These are phyloP conservation scores for Pichia sp. DNA, from an alignment of 1,139 yeast species.

Conservation along the genomic window DNA sequence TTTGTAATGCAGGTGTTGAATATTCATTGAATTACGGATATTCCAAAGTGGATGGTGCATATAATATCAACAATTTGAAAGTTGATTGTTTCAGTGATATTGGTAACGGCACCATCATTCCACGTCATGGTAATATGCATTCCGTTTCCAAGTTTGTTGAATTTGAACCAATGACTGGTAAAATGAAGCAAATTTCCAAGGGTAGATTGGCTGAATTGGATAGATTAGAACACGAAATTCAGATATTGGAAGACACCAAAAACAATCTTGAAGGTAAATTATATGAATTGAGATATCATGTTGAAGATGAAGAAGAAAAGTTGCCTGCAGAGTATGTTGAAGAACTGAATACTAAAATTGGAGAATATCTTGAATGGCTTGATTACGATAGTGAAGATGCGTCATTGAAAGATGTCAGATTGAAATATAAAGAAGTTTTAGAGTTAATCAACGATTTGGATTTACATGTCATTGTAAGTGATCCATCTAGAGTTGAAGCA, in stretches of 20 bases:
- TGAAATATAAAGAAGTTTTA: conserved; percentile 21
- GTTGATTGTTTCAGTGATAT: conserved; percentile 15
- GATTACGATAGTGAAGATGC: conserved; percentile 65
- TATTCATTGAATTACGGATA: conserved; percentile 39
- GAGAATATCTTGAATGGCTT: conserved; percentile 65
- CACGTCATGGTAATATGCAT: conserved; percentile 7
- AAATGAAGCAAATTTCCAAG: conserved; percentile 30
- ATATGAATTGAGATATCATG: conserved; percentile 45
- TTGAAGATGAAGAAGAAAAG: conserved; percentile 39
- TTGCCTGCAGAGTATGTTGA: conserved; percentile 30
- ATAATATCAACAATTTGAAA: conserved; percentile 34
- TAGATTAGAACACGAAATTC: conserved; percentile 38
- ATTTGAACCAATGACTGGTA: conserved; percentile 37
- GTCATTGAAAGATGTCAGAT: conserved; percentile 9
- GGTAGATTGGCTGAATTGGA: conserved; percentile 16
- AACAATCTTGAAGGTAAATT: conserved; percentile 52
- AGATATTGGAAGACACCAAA: conserved; percentile 38
- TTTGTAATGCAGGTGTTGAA: conserved; percentile 37
- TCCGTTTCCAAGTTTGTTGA: conserved; percentile 29
- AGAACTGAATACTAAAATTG: conserved; percentile 31
- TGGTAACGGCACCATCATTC: neutral
- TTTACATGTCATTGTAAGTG: no score
- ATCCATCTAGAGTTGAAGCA: no score
- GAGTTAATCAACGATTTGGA: conserved; percentile 35
- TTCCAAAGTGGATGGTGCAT: conserved; percentile 39